Percentiles rank a stretch among this genome's conserved stretches.
Conservation (phyloP, 306 rosid species). For the Vicia villosa region DNA sequence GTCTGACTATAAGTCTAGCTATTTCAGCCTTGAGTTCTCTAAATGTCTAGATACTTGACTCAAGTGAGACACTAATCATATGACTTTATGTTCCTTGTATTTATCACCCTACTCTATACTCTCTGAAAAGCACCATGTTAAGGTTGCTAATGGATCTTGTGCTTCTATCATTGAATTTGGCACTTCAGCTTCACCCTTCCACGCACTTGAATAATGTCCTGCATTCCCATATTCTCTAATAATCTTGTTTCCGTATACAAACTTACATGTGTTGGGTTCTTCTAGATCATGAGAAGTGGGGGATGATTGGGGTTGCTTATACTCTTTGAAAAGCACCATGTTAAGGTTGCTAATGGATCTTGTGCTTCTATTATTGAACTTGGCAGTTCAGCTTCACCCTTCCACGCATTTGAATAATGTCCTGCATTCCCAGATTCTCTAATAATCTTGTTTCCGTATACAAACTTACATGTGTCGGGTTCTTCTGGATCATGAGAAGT, state of each 20-base stretch:
- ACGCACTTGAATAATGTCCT: background rate
- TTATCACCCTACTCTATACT: background rate
- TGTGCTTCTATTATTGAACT: background rate
- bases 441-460: background rate
- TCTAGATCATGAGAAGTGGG: background rate
- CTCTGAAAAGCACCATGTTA: background rate
- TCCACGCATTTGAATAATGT: background rate
- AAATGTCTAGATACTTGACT: background rate
- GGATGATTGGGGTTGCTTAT: no score
- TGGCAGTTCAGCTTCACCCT: background rate
- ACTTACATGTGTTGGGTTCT: background rate
- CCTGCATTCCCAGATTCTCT: background rate
- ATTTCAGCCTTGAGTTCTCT: background rate
- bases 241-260: background rate
- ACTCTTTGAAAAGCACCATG: background rate
- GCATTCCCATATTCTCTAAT: background rate
- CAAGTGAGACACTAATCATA: background rate
- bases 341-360: constrained; percentile 1
- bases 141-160: background rate
- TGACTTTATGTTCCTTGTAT: background rate
- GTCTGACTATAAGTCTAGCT: no score
- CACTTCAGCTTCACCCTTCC: background rate
- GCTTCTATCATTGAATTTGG: background rate
- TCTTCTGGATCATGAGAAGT: background rate
- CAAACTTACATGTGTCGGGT: background rate